Conservation (phyloP, 1,284 basidiomycete genomes). For the Inonotus obliquus region DNA sequence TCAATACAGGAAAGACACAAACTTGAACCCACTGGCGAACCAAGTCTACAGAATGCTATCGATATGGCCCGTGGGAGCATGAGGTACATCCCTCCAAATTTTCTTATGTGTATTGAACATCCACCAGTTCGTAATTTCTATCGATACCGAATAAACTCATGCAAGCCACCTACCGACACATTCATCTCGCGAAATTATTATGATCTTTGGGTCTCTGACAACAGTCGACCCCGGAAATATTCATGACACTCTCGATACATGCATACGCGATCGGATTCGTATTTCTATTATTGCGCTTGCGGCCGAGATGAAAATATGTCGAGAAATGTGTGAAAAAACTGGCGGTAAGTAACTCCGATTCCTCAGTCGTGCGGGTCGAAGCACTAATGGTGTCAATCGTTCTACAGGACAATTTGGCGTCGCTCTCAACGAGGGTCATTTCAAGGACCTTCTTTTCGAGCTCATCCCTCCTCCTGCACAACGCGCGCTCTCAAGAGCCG, state of each 20-base stretch:
- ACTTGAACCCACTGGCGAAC: conserved; percentile 88
- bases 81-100: conserved; percentile 47
- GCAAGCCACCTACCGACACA: conserved; percentile 88
- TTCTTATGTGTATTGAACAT: not conserved
- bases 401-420: conserved; percentile 84
- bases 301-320: conserved; percentile 97
- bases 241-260: conserved; percentile 83
- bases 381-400: conserved; percentile 12
- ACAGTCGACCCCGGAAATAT: conserved; percentile 97
- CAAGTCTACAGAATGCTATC: conserved; percentile 93
- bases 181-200: conserved; percentile 91
- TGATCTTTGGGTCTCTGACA: conserved; percentile 92
- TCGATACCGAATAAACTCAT: not conserved
- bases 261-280: conserved; percentile 79
- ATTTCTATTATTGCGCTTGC: conserved; percentile 90
- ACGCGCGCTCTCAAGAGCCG: conserved; percentile 51
- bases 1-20: conserved; percentile 83
- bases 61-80: conserved; percentile 92
- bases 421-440: conserved; percentile 95
- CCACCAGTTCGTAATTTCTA: not conserved
- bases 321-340: conserved; percentile 84
- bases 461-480: conserved; percentile 93
- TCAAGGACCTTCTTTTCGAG: conserved; percentile 92
- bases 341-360: conserved; percentile 55
- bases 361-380: not conserved